Conservation (phyloP, 495 filamentous ascomycete genomes). For the Annulohypoxylon maeteangense region DNA sequence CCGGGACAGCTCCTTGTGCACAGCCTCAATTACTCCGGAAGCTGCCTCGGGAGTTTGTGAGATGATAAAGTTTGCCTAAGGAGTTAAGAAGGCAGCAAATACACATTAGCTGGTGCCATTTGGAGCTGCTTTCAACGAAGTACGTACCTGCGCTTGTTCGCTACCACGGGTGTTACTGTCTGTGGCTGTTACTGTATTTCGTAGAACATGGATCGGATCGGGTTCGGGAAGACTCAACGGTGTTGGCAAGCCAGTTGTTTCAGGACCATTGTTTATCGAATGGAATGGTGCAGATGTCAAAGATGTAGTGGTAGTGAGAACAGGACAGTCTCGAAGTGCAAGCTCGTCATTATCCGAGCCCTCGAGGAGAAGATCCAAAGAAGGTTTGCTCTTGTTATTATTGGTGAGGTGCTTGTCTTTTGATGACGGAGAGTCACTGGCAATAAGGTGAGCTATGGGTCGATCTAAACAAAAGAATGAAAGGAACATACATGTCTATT, state of each 20-base stretch:
- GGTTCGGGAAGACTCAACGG: neutral
- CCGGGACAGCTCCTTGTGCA: slow-evolving; percentile 36
- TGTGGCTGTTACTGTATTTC: neutral
- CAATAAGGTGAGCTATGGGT: neutral
- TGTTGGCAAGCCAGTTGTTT: neutral
- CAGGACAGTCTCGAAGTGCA: slow-evolving; percentile 6
- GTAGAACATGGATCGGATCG: neutral
- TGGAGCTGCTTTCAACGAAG: neutral
- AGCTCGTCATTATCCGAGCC: neutral
- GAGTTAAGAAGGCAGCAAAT: neutral
- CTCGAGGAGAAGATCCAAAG: slow-evolving; percentile 6
- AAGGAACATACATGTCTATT: slow-evolving; percentile 26
- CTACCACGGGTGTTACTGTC: neutral
- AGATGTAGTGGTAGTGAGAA: neutral
- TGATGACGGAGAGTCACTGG: slow-evolving; percentile 1
- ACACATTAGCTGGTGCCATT: slow-evolving; percentile 2
- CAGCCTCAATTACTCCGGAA: slow-evolving; percentile 35
- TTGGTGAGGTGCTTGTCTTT: neutral
- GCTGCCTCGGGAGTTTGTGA: slow-evolving; percentile 25
- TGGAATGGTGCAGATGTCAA: neutral
- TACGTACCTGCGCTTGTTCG: slow-evolving; percentile 7
- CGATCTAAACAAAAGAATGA: neutral
- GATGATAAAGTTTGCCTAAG: slow-evolving; percentile 41
- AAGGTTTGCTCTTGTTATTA: neutral
- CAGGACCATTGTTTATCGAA: neutral